Percentiles rank a stretch among this genome's conserved stretches.
phyloP scores from a whole-genome alignment of 2,329 filamentous ascomycete species.

The Penicillium hesseltinei region DNA sequence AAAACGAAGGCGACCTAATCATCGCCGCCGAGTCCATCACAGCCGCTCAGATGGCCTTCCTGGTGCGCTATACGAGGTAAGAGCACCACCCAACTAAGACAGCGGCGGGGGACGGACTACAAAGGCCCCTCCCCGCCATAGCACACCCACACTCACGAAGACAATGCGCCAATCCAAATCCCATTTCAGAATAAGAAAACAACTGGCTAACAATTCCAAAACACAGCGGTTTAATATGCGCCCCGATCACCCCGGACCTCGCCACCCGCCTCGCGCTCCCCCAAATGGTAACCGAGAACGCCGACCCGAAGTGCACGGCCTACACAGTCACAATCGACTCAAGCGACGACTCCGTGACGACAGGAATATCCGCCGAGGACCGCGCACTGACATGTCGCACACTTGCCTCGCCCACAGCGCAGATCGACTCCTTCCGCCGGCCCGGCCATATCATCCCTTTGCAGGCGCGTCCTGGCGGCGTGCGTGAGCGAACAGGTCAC shows the following conservation, averaged over 20 bases:
- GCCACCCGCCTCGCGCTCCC: conserved; percentile 73
- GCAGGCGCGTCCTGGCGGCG: conserved; percentile 73
- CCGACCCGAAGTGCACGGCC: conserved; percentile 83
- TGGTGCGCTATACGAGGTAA: conserved; percentile 78
- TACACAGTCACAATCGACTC: conserved; percentile 91
- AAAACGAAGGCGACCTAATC: conserved; percentile 98
- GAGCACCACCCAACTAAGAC: conserved; percentile 5
- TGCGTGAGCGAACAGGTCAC: conserved; percentile 76
- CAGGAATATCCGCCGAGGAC: conserved; percentile 88
- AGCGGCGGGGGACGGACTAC: background rate
- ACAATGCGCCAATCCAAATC: background rate
- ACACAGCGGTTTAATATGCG: conserved; percentile 79
- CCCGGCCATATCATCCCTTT: conserved; percentile 91
- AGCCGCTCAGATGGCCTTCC: conserved; percentile 88
- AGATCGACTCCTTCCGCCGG: conserved; percentile 65
- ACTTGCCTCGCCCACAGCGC: conserved; percentile 66
- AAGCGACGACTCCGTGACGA: conserved; percentile 68
- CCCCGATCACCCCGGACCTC: conserved; percentile 69
- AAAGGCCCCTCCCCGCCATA: background rate
- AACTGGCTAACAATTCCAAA: background rate
- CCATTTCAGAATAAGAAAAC: background rate
- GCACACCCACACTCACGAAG: background rate
- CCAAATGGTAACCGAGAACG: conserved; percentile 81
- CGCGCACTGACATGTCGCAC: conserved; percentile 75
- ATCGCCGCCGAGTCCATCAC: conserved; percentile 85